Percentiles rank a stretch among this genome's conserved stretches.
These are phyloP conservation scores for Henckelia pumila DNA, from an alignment of 257 asterid species.

Conservation along the genomic window DNA sequence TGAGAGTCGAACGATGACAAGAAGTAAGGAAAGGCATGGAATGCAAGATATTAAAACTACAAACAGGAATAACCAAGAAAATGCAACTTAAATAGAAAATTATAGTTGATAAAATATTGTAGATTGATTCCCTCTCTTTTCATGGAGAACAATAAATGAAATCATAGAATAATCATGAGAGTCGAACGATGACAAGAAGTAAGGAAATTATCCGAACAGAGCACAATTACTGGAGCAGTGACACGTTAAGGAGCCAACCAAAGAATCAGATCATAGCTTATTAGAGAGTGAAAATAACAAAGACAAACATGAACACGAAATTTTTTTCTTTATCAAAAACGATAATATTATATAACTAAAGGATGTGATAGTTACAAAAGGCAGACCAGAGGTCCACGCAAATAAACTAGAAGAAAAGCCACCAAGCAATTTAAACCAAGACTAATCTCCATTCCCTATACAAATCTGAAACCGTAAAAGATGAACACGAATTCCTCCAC, in stretches of 20 bases:
- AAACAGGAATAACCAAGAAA: conserved; percentile 9
- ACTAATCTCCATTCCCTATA: too few relatives aligned
- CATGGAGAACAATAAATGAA: neutral
- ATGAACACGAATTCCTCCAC: conserved; percentile 12
- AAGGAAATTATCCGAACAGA: neutral
- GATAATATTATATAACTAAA: too few relatives aligned
- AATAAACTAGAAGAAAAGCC: too few relatives aligned
- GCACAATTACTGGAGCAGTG: conserved; percentile 2
- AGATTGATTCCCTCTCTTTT: neutral
- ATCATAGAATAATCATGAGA: conserved; percentile 14
- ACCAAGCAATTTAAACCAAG: too few relatives aligned
- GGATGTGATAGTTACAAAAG: too few relatives aligned
- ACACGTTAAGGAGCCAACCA: conserved; percentile 1
- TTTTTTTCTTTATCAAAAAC: too few relatives aligned
- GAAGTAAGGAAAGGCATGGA: too few relatives aligned
- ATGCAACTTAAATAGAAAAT: conserved; percentile 2
- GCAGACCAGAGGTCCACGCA: too few relatives aligned
- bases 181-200: neutral
- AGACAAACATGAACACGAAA: conserved; percentile 15
- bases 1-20: neutral
- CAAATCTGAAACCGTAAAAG: too few relatives aligned
- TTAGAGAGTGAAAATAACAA: conserved; percentile 6
- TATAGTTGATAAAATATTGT: conserved; percentile 7
- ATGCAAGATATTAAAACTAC: neutral
- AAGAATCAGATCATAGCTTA: conserved; percentile 18